Evolutionary conservation across 2,329 filamentous ascomycete species (phyloP).

Genomic region (Hypoxylon sp.): DNA sequence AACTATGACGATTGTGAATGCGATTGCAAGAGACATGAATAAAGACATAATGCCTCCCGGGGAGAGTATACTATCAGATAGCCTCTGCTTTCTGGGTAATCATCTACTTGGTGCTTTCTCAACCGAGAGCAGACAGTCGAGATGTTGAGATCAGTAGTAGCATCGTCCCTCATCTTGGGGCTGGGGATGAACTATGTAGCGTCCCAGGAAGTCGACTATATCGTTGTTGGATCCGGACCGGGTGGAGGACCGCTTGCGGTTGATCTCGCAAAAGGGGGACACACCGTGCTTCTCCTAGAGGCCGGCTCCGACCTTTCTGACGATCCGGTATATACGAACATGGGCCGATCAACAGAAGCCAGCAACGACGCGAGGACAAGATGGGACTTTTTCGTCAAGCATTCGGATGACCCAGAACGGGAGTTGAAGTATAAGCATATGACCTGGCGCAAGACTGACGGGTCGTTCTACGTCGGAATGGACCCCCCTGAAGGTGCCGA

Average conservation of each 20-base stretch:
- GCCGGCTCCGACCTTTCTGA: constrained; percentile 64
- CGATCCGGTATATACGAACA: constrained; percentile 44
- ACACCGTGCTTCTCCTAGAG: constrained; percentile 67
- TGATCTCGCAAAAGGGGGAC: constrained; percentile 65
- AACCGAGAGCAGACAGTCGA: not conserved
- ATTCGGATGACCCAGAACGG: constrained; percentile 63
- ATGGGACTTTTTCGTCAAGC: constrained; percentile 70
- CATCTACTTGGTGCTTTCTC: not conserved
- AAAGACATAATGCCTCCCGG: not conserved
- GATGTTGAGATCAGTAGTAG: constrained; percentile 15
- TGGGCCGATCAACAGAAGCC: constrained; percentile 12
- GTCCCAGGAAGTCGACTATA: constrained; percentile 60
- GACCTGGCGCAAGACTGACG: constrained; percentile 60
- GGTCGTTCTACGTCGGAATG: constrained; percentile 60
- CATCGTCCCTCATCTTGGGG: constrained; percentile 1
- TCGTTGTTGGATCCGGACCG: constrained; percentile 67
- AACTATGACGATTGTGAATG: not conserved
- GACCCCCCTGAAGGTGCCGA: constrained; percentile 60
- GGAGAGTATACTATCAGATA: no score
- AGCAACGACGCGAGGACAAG: constrained; percentile 61
- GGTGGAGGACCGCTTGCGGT: constrained; percentile 66
- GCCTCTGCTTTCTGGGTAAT: not conserved
- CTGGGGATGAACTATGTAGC: constrained; percentile 8
- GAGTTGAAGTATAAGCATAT: constrained; percentile 65
- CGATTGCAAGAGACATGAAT: not conserved